phyloP scores from a whole-genome alignment of 1,284 basidiomycete genomes.

The Marasmius sp. region DNA sequence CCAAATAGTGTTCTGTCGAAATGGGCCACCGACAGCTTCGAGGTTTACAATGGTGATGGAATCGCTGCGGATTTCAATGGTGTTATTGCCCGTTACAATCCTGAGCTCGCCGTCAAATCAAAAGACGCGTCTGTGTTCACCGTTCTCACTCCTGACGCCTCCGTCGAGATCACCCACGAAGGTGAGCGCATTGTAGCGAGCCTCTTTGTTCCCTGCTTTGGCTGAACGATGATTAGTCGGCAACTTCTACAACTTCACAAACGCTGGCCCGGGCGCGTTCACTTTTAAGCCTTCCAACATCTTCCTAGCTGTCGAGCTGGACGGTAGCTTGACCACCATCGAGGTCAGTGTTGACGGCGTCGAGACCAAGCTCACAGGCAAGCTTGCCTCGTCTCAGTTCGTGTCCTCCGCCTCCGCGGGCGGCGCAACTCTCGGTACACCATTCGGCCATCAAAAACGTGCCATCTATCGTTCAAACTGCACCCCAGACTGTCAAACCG shows the following conservation, averaged over 20 bases:
- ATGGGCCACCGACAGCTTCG: conserved; percentile 37
- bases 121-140: conserved; percentile 24
- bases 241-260: conserved; percentile 10
- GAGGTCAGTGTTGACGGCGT: neutral
- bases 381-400: conserved; percentile 6
- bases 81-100: conserved; percentile 31
- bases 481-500: neutral
- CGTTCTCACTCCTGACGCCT: conserved; percentile 28
- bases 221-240: neutral
- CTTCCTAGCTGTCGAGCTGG: conserved; percentile 43
- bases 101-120: conserved; percentile 18
- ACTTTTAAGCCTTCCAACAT: conserved; percentile 49
- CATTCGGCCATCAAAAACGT: neutral
- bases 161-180: conserved; percentile 11
- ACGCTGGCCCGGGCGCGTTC: conserved; percentile 35
- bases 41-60: conserved; percentile 26
- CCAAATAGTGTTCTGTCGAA: conserved; percentile 34
- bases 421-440: neutral
- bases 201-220: no score
- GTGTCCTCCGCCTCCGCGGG: conserved; percentile 1
- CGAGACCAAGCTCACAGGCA: neutral
- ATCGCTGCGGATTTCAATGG: conserved; percentile 21
- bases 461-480: conserved; percentile 8
- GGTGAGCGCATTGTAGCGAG: neutral
- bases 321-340: conserved; percentile 7